phyloP scores from a whole-genome alignment of 2,329 filamentous ascomycete species.

The Dryadomyces sulphureus region DNA sequence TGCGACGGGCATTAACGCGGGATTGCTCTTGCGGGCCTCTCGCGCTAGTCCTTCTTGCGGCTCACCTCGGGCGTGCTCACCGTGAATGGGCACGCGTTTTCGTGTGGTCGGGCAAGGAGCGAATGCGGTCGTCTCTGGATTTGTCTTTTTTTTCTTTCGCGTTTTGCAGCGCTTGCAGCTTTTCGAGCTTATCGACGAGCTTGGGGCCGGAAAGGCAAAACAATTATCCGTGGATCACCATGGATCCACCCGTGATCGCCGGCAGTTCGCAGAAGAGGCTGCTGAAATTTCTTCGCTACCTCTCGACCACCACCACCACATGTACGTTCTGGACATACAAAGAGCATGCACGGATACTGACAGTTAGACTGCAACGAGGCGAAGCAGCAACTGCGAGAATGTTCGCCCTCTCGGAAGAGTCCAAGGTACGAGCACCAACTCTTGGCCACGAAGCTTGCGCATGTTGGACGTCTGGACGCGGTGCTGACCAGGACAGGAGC shows the following conservation, averaged over 20 bases:
- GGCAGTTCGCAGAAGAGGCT: neutral
- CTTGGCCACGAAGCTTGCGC: neutral
- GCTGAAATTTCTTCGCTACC: conserved; percentile 1
- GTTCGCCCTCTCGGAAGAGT: conserved; percentile 77
- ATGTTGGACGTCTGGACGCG: neutral
- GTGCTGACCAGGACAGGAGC: conserved; percentile 48
- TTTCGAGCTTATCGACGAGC: neutral
- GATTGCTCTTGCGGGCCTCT: too few species aligned
- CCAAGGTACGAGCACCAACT: conserved; percentile 52
- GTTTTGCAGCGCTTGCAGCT: neutral
- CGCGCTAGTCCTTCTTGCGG: too few species aligned
- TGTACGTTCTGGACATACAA: too few species aligned
- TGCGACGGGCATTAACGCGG: too few species aligned
- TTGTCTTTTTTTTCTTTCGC: too few species aligned
- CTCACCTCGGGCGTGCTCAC: too few species aligned
- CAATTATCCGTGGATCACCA: neutral
- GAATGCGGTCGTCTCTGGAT: too few species aligned
- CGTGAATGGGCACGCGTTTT: neutral
- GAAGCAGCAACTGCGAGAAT: conserved; percentile 25
- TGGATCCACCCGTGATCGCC: neutral
- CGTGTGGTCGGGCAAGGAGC: neutral
- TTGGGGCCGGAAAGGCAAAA: neutral
- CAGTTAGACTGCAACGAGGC: too few species aligned
- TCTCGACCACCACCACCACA: neutral
- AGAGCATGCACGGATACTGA: too few species aligned